Base-by-base conservation (phyloP, 371 early-diverging fungal species). In the Coemansia sp. region DNA sequence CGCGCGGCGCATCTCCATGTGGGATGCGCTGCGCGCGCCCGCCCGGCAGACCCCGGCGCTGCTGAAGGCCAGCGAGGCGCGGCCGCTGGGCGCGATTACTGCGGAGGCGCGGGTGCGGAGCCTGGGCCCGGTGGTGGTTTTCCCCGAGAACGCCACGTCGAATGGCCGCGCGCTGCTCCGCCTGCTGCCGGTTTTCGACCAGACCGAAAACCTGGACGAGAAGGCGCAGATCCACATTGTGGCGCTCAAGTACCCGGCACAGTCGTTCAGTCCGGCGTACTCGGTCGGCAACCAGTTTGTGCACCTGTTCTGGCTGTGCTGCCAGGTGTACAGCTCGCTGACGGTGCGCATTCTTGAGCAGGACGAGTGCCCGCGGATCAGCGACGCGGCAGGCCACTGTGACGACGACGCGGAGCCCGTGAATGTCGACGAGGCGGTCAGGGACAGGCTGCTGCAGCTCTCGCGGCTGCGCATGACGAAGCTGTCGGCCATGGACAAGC, bases 101-200 rank as follows among this genome's bases (percentile, higher is more conserved):
- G 69, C 76, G 43, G 61, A 81, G 30, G 84, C 86, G 47, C 80
- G 84, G 14, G 55, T 69, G 40, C 77, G 69, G 11, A 43, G 63
- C 11, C 39, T 63, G 55, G 88, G 91, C 0, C 94, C 95, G 6
- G 80, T 94, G 12, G 87, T 90, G 45, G 80, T 94, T 7, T 92
- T 94, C 60, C 88, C 94, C 0, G 95, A 93, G 84, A 93, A 88
- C 26, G 92, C 95, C 0, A 94, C 95, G 1, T 87, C 91, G 42
- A 95, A 95, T 78, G 91, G 92, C 39, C 83, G 91, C 7, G 94
- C 93, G 0, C 74, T 95, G 45, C 80, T 94, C 12, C 86, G 88
- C 63, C 85, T 92, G 59, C 68, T 84, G 14, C 87, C 89, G 7
- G 71, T 91, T 5, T 91, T 93, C 68, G 79, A 84, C 49, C 76